Percentiles rank a stretch among this genome's conserved stretches.
phyloP scores from a whole-genome alignment of 495 filamentous ascomycete genomes.

The Tirmania nivea region DNA sequence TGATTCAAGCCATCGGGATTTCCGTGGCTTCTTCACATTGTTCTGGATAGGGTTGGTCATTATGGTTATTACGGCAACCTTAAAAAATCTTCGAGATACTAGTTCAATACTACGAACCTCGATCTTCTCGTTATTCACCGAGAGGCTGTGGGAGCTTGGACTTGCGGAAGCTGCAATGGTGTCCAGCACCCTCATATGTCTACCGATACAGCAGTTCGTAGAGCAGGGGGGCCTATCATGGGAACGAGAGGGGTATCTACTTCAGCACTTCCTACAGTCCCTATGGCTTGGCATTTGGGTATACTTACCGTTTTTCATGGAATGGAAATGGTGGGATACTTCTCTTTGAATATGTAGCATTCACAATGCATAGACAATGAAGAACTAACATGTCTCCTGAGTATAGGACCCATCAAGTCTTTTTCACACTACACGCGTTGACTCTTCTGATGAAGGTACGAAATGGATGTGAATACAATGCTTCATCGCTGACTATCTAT shows the following conservation, averaged over 20 bases:
- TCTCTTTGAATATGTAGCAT: conserved; percentile 5
- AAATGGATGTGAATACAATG: background rate
- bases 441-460: conserved; percentile 68
- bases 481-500: background rate
- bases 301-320: conserved; percentile 62
- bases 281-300: conserved; percentile 71
- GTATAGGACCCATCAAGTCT: conserved; percentile 67
- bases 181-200: background rate
- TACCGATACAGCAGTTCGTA: background rate
- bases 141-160: conserved; percentile 69
- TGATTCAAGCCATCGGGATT: conserved; percentile 74
- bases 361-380: background rate
- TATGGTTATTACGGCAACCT: conserved; percentile 80
- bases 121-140: conserved; percentile 71
- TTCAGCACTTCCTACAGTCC: conserved; percentile 66
- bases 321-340: conserved; percentile 48
- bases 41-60: conserved; percentile 95
- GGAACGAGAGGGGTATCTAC: conserved; percentile 47
- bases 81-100: conserved; percentile 87
- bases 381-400: background rate
- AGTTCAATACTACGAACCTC: conserved; percentile 60
- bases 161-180: conserved; percentile 74
- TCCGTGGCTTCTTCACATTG: conserved; percentile 88
- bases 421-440: conserved; percentile 75
- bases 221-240: conserved; percentile 37